Percentiles rank a stretch among this genome's conserved stretches.
Evolutionary conservation across 129 eudicot species (phyloP).

Genomic region (Chrysanthemum makinoi): DNA sequence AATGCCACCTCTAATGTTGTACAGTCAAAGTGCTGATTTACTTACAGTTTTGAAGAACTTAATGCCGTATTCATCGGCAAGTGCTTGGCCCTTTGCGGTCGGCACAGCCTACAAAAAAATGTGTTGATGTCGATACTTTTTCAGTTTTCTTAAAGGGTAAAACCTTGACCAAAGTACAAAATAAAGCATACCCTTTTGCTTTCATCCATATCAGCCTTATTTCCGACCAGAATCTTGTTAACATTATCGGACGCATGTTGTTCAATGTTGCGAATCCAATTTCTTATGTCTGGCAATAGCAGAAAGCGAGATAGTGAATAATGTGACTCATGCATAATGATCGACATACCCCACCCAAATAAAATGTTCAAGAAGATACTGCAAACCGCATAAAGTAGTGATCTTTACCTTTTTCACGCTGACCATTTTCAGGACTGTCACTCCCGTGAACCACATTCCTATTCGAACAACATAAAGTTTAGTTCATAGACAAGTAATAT

Average conservation of each 20-base stretch:
- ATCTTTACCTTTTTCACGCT: too few species aligned
- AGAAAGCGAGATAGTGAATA: slow-evolving; percentile 1
- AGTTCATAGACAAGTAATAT: background rate
- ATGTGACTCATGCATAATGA: slow-evolving; percentile 19
- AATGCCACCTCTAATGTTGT: background rate
- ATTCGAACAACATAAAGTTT: too few species aligned
- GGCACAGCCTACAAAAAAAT: slow-evolving; percentile 57
- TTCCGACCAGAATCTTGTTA: slow-evolving; percentile 73
- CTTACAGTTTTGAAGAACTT: slow-evolving; percentile 83
- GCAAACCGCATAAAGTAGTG: slow-evolving; percentile 80
- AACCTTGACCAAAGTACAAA: background rate
- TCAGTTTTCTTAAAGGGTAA: background rate
- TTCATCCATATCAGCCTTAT: slow-evolving; percentile 91
- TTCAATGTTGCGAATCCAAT: slow-evolving; percentile 83
- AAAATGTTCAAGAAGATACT: too few species aligned
- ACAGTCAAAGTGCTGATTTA: background rate
- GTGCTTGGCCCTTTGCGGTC: slow-evolving; percentile 67
- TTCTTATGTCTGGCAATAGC: slow-evolving; percentile 51
- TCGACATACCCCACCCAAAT: too few species aligned
- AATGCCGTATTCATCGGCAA: slow-evolving; percentile 85
- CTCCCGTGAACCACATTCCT: too few species aligned
- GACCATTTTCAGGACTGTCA: too few species aligned
- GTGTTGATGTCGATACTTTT: background rate
- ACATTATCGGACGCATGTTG: slow-evolving; percentile 87
- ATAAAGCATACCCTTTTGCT: slow-evolving; percentile 62